Percentiles rank a stretch among this genome's conserved stretches.
Evolutionary conservation across 1,139 yeast genomes (phyloP).

Genomic region (Yamadazyma conglobata): DNA sequence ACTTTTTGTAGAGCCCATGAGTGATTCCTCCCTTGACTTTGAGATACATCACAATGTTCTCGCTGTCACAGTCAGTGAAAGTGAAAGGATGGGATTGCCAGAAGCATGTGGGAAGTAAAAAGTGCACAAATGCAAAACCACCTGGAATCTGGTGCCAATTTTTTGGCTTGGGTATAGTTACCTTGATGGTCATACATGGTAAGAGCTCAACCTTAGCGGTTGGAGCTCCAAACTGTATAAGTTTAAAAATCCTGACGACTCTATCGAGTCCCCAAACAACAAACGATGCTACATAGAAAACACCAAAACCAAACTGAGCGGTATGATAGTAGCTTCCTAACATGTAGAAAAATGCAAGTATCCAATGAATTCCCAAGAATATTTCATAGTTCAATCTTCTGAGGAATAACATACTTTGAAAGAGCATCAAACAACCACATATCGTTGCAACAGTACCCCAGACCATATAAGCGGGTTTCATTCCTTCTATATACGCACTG

Average conservation of each 20-base stretch:
- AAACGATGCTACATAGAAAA: conserved; percentile 13
- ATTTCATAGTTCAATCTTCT: conserved; percentile 56
- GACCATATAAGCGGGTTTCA: conserved; percentile 33
- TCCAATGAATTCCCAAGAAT: conserved; percentile 53
- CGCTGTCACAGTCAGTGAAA: conserved; percentile 19
- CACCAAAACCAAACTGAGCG: conserved; percentile 14
- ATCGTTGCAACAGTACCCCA: conserved; percentile 24
- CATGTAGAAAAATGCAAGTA: conserved; percentile 17
- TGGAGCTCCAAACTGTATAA: conserved; percentile 29
- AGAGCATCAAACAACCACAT: conserved; percentile 19
- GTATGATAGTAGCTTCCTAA: conserved; percentile 44
- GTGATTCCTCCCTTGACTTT: conserved; percentile 36
- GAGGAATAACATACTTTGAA: conserved; percentile 28
- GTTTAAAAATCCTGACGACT: conserved; percentile 19
- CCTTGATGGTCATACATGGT: conserved; percentile 13
- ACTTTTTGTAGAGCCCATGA: conserved; percentile 23
- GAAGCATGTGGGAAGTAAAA: conserved; percentile 47
- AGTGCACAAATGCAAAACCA: conserved; percentile 38
- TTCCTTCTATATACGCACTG: conserved; percentile 16
- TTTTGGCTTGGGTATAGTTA: conserved; percentile 15
- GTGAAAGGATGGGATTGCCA: conserved; percentile 75
- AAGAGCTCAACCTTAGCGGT: conserved; percentile 42
- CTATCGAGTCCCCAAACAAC: conserved; percentile 31
- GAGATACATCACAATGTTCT: conserved; percentile 23
- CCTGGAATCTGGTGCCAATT: conserved; percentile 30